Evolutionary conservation across 1,284 basidiomycete genomes (phyloP).

Genomic region (Phylloboletellus chloephorus): DNA sequence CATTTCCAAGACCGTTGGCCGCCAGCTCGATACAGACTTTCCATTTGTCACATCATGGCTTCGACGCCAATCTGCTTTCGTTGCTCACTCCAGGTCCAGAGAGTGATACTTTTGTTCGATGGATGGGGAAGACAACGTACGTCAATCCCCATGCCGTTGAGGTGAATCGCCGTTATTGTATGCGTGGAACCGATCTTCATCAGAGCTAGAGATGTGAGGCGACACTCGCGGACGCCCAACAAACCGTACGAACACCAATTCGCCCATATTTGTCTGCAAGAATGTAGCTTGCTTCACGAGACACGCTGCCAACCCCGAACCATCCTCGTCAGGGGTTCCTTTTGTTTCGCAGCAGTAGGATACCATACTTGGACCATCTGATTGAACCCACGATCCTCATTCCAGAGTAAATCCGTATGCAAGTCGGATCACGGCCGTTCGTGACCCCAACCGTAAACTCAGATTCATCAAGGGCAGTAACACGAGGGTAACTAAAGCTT

Average conservation of each 20-base stretch:
- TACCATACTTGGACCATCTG: not conserved
- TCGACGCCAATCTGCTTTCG: constrained; percentile 1
- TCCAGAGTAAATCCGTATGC: too few species aligned
- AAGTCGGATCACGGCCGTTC: too few species aligned
- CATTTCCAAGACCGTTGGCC: not conserved
- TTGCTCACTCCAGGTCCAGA: constrained; percentile 5
- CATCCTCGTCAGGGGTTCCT: constrained; percentile 14
- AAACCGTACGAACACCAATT: not conserved
- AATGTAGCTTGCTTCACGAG: constrained; percentile 13
- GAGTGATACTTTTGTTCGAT: constrained; percentile 11
- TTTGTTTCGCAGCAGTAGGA: constrained; percentile 13
- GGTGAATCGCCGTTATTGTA: too few species aligned
- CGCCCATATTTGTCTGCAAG: constrained; percentile 1
- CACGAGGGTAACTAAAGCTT: constrained; percentile 38
- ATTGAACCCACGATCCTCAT: constrained; percentile 6
- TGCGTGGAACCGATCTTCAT: constrained; percentile 11
- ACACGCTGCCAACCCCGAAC: constrained; percentile 12
- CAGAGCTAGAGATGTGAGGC: not conserved
- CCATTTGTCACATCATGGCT: not conserved
- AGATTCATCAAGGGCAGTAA: not conserved
- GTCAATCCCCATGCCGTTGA: constrained; percentile 2
- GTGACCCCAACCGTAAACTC: too few species aligned
- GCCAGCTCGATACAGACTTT: not conserved
- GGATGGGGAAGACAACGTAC: not conserved
- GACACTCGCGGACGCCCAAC: not conserved